These are phyloP conservation scores for Gardenia jasminoides DNA, from an alignment of 257 asterid genomes.

Conservation along the genomic window DNA sequence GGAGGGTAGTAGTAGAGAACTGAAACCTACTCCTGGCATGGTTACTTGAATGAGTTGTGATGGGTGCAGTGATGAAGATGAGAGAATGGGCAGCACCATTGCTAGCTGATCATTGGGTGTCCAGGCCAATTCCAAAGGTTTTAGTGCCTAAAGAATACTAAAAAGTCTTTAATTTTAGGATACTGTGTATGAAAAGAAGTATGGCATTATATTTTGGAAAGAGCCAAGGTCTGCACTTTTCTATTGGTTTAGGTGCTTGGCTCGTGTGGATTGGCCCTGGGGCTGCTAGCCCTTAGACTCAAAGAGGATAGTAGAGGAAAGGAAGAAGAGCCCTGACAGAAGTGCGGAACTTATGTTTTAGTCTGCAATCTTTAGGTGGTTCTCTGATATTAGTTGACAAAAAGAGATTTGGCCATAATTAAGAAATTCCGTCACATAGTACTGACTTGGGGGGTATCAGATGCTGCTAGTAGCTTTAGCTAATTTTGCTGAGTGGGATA, in stretches of 20 bases:
- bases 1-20: not conserved
- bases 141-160: not conserved
- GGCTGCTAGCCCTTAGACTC: not conserved
- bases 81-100: not conserved
- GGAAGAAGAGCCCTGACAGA: not conserved
- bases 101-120: not conserved
- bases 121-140: not conserved
- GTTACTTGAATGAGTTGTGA: not conserved
- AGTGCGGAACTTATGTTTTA: not conserved
- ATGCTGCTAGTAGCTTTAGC: not conserved
- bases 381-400: not conserved
- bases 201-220: not conserved
- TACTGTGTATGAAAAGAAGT: not conserved
- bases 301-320: not conserved
- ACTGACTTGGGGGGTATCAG: not conserved
- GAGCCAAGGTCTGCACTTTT: not conserved
- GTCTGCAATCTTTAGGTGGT: not conserved
- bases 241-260: too few species aligned
- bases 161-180: not conserved
- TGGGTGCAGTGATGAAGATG: not conserved
- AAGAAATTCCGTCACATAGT: not conserved
- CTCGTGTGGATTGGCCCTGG: not conserved
- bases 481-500: not conserved
- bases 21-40: not conserved
- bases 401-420: not conserved